Percentiles rank a stretch among this genome's conserved stretches.
These are phyloP conservation scores for Candida easanensis DNA, from an alignment of 805 yeast genomes.

Conservation along the genomic window DNA sequence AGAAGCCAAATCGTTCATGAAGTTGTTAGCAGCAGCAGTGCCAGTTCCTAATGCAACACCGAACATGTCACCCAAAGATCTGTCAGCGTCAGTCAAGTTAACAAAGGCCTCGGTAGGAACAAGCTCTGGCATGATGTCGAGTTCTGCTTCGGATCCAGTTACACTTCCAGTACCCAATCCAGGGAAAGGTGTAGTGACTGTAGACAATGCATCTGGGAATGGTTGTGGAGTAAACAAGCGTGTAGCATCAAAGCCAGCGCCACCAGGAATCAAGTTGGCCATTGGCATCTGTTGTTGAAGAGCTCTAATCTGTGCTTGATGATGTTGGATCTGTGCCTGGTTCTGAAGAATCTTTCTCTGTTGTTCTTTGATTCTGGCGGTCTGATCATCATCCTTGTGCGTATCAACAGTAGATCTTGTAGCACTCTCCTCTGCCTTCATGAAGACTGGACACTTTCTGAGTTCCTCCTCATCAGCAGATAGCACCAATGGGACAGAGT, in stretches of 20 bases:
- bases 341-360: background rate
- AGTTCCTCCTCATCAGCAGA: conserved; percentile 22
- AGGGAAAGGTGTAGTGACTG: no score
- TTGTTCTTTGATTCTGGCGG: background rate
- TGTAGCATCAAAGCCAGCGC: background rate
- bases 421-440: conserved; percentile 13
- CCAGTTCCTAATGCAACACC: conserved; percentile 8
- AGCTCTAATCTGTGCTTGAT: background rate
- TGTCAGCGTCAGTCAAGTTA: conserved; percentile 16
- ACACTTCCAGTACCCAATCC: background rate
- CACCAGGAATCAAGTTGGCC: background rate
- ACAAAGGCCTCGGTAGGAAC: conserved; percentile 13
- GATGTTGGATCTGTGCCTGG: background rate
- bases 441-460: conserved; percentile 14
- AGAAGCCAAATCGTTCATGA: conserved; percentile 9
- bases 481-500: conserved; percentile 25
- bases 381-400: background rate
- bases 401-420: conserved; percentile 9
- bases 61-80: conserved; percentile 20
- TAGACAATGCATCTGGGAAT: background rate
- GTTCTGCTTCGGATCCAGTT: background rate
- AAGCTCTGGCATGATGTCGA: conserved; percentile 4
- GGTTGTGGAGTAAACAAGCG: background rate
- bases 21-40: conserved; percentile 2
- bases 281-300: background rate